These are phyloP conservation scores for Macrocybe gigantea DNA, from an alignment of 768 basidiomycete genomes.

Conservation along the genomic window DNA sequence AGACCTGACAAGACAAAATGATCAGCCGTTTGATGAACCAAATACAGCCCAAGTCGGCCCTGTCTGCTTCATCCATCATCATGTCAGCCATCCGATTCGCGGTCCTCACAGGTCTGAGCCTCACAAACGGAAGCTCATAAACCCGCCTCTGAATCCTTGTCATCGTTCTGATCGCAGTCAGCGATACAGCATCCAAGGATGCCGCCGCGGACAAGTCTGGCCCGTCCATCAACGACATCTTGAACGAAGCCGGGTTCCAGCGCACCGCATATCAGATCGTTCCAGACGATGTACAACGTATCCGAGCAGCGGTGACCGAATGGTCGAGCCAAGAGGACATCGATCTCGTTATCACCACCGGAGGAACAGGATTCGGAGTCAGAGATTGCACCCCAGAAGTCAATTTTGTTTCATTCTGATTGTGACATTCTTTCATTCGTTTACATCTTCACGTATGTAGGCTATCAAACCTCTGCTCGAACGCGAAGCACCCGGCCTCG, in stretches of 20 bases:
- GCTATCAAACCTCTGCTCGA: constrained; percentile 61
- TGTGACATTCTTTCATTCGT: too few relatives aligned
- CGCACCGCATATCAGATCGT: constrained; percentile 42
- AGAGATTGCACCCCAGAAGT: constrained; percentile 86
- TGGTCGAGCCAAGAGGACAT: constrained; percentile 42
- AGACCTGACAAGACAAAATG: too few relatives aligned
- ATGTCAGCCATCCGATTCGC: constrained; percentile 20
- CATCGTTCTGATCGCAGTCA: constrained; percentile 38
- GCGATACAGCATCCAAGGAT: constrained; percentile 59
- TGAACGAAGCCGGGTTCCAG: constrained; percentile 30
- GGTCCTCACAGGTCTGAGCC: constrained; percentile 22
- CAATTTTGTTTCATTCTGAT: background rate
- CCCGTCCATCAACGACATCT: constrained; percentile 49
- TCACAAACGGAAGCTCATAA: background rate
- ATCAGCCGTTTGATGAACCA: background rate
- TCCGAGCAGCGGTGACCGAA: constrained; percentile 39
- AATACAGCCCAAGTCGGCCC: background rate
- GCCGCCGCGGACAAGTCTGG: constrained; percentile 58
- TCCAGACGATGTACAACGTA: constrained; percentile 55
- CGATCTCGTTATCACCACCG: constrained; percentile 78
- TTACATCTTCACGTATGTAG: constrained; percentile 21
- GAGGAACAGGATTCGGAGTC: constrained; percentile 83
- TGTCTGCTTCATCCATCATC: background rate
- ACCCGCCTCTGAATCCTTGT: background rate
- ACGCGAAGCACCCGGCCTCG: constrained; percentile 63